Percentiles rank a stretch among this genome's conserved stretches.
These are phyloP conservation scores for Solanum tarijense DNA, from an alignment of 257 asterid genomes.

Conservation along the genomic window DNA sequence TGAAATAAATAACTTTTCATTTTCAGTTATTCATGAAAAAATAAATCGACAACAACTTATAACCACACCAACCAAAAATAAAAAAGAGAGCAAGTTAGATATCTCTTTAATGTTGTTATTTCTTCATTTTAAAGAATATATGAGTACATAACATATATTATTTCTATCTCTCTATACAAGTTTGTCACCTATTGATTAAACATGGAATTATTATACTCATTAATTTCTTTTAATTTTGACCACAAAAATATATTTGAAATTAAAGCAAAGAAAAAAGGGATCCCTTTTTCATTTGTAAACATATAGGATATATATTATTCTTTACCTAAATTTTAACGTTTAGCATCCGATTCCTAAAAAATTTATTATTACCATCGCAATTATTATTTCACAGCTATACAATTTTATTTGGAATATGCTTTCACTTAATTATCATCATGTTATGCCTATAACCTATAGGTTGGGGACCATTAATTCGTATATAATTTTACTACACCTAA, in stretches of 20 bases:
- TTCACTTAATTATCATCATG: constrained; percentile 8
- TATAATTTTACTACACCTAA: background rate
- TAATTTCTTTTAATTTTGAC: background rate
- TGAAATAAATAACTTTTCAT: background rate
- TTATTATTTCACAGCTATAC: background rate
- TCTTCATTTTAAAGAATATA: background rate
- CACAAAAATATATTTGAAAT: background rate
- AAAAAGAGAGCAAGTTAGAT: background rate
- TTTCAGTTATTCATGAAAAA: background rate
- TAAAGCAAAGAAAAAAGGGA: background rate
- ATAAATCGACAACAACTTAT: background rate
- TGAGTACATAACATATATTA: background rate
- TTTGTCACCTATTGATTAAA: background rate
- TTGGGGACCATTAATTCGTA: constrained; percentile 13
- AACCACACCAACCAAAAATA: background rate
- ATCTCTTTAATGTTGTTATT: background rate
- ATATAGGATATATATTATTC: background rate
- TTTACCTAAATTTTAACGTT: background rate
- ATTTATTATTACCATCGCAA: background rate
- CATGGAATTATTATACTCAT: background rate
- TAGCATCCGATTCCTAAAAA: constrained; percentile 2
- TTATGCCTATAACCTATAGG: background rate
- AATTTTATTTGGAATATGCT: background rate
- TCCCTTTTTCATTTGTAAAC: background rate
- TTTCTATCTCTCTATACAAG: background rate